A percentile compares a stretch with the other conserved stretches of the same genome.
These are phyloP conservation scores for Sophora flavescens DNA, from an alignment of 306 rosid genomes.

Conservation along the genomic window DNA sequence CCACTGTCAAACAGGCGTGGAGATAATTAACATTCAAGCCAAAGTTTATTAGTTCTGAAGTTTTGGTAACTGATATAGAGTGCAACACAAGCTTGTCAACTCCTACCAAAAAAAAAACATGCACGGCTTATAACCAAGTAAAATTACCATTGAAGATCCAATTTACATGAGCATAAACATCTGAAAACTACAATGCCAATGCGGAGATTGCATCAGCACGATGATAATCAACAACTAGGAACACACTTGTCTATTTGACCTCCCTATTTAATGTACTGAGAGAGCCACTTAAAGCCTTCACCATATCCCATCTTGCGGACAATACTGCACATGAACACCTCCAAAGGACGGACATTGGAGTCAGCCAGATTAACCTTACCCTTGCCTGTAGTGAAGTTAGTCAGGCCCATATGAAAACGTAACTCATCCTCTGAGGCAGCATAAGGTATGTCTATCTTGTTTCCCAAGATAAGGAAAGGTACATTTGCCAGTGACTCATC, in stretches of 20 bases:
- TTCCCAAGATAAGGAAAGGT: constrained; percentile 83
- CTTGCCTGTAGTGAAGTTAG: constrained; percentile 83
- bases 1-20: not conserved
- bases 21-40: constrained; percentile 39
- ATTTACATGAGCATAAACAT: constrained; percentile 53
- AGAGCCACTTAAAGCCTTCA: constrained; percentile 86
- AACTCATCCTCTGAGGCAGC: constrained; percentile 87
- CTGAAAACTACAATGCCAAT: constrained; percentile 40
- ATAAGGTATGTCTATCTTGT: constrained; percentile 83
- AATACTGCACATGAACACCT: constrained; percentile 93
- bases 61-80: constrained; percentile 37
- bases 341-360: constrained; percentile 76
- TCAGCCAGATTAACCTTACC: constrained; percentile 71
- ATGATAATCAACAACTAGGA: constrained; percentile 32
- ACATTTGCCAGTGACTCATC: constrained; percentile 71
- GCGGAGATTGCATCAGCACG: constrained; percentile 40
- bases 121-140: constrained; percentile 42
- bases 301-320: constrained; percentile 94
- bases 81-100: constrained; percentile 44
- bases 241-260: constrained; percentile 36
- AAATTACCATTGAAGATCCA: constrained; percentile 50
- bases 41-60: constrained; percentile 46
- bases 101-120: constrained; percentile 32
- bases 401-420: constrained; percentile 68
- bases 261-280: constrained; percentile 81